Conservation (phyloP, 495 filamentous ascomycete species). For the Umbilicaria muhlenbergii region DNA sequence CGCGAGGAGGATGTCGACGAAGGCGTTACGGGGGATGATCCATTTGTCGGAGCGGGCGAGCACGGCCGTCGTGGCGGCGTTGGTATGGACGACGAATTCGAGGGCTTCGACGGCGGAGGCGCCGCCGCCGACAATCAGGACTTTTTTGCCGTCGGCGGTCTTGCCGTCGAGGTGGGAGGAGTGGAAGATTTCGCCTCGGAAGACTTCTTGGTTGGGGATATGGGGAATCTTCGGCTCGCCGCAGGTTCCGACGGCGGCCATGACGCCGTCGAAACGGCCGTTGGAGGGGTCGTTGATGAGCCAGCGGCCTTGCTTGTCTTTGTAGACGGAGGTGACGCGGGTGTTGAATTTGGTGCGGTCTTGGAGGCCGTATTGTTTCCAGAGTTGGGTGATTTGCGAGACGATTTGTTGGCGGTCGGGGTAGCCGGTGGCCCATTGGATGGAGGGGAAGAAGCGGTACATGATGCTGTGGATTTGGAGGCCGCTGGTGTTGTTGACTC, state of each 20-base stretch:
- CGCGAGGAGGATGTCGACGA: slow-evolving; percentile 57
- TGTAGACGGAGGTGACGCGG: slow-evolving; percentile 47
- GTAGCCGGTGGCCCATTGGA: slow-evolving; percentile 58
- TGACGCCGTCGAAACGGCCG: slow-evolving; percentile 62
- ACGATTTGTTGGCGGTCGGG: slow-evolving; percentile 60
- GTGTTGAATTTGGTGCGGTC: slow-evolving; percentile 56
- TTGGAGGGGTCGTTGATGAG: slow-evolving; percentile 56
- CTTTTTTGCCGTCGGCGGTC: slow-evolving; percentile 51
- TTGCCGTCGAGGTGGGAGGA: slow-evolving; percentile 60
- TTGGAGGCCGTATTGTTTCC: slow-evolving; percentile 61
- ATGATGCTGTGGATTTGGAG: slow-evolving; percentile 75
- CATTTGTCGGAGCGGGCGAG: slow-evolving; percentile 72
- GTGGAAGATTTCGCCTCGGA: slow-evolving; percentile 54
- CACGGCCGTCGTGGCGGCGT: slow-evolving; percentile 52
- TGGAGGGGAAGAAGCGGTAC: slow-evolving; percentile 77
- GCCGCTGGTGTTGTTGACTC: slow-evolving; percentile 69
- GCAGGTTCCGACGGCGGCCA: slow-evolving; percentile 64
- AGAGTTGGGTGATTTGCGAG: slow-evolving; percentile 50
- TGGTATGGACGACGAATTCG: slow-evolving; percentile 56
- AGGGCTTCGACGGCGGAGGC: slow-evolving; percentile 73
- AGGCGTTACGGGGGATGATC: slow-evolving; percentile 68
- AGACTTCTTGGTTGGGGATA: slow-evolving; percentile 48
- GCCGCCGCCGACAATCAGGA: slow-evolving; percentile 64
- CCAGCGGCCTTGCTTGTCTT: slow-evolving; percentile 57
- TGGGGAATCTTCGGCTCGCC: slow-evolving; percentile 59